Percentiles rank a stretch among this genome's conserved stretches.
phyloP scores from a whole-genome alignment of 1,139 yeast genomes.

The Yamadazyma mexicana region DNA sequence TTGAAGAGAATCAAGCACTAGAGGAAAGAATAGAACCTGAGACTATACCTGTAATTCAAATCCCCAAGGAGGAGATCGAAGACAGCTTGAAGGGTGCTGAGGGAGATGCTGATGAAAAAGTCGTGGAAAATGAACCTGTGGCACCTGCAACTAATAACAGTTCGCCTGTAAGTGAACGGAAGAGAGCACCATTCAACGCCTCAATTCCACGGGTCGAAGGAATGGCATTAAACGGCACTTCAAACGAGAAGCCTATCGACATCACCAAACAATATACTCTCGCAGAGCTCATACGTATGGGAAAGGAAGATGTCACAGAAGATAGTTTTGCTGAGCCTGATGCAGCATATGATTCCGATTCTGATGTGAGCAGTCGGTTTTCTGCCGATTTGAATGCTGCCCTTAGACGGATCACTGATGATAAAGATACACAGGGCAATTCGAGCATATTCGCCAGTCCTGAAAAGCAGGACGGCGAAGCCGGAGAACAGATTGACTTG shows the following conservation, averaged over 20 bases:
- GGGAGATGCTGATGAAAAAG: no score
- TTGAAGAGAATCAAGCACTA: no score
- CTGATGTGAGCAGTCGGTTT: slow-evolving; percentile 16
- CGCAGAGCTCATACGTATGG: slow-evolving; percentile 15
- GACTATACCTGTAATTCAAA: no score
- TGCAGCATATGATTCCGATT: slow-evolving; percentile 12
- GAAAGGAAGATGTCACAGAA: slow-evolving; percentile 11
- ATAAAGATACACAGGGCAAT: slow-evolving; percentile 3
- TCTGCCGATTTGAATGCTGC: slow-evolving; percentile 19
- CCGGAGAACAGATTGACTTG: not conserved
- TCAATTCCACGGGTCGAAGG: not conserved
- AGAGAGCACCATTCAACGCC: no score
- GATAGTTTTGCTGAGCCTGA: slow-evolving; percentile 14
- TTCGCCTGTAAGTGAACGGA: no score
- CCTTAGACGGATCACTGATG: slow-evolving; percentile 13
- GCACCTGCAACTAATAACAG: no score
- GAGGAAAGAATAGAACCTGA: no score
- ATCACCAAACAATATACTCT: slow-evolving; percentile 9
- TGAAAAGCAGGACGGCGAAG: not conserved
- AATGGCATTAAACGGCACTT: not conserved
- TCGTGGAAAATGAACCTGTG: no score
- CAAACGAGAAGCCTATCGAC: slow-evolving; percentile 3
- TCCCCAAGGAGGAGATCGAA: no score
- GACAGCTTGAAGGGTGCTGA: no score
- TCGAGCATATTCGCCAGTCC: not conserved